Evolutionary conservation across 73 alveolate species (phyloP), one percentile per base, ranked within the genome.

Genomic region (Tetrahymena elliotti): DNA sequence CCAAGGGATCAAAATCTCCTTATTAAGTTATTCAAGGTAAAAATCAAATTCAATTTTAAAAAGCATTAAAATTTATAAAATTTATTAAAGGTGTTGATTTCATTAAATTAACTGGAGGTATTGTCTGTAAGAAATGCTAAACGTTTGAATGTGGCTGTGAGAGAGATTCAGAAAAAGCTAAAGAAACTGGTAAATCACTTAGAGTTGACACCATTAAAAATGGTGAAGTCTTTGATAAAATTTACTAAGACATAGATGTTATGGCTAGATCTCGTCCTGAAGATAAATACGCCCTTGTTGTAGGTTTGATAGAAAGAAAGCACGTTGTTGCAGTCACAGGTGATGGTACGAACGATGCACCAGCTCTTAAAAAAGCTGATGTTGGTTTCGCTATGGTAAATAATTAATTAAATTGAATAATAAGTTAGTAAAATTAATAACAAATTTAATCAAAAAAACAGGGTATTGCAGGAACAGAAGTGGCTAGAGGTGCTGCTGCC

Each of bases 281-380:
- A 82, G 99, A 98, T 93, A 98, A 98, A 95, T 98, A 98, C 95
- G 96, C 98, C 37, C 93, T 98, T 9, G 99, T 98, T 36, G 95
- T 98, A 22, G 99, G 99, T 33, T 93, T 98, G n/a, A 94, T 96
- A 94, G 97, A 98, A 83, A 47, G 98, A 94, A 98, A 98, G 83
- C 96, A 97, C 84, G 99, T 98, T 15, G 99, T 98, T 2, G 99
- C 99, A 68, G 99, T 98, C 0, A 98, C 99, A 11, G 99, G 99
- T 33, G 99, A 98, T 95, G 97, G 97, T 93, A 95, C 97, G 8
- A 95, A 95, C 82, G 97, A 95, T 95, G 97, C 97, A 7, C 97
- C 97, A 33, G 97, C 97, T 52, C 40, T 95, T 35, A 95, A 94
- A 35, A 95, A 95, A 35, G 96, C 97, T 98, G 99, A 98, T 96